Evolutionary conservation across 495 filamentous ascomycete species (phyloP), one percentile per base, ranked within the genome.

Genomic region (Hapsidospora chrysogenum): DNA sequence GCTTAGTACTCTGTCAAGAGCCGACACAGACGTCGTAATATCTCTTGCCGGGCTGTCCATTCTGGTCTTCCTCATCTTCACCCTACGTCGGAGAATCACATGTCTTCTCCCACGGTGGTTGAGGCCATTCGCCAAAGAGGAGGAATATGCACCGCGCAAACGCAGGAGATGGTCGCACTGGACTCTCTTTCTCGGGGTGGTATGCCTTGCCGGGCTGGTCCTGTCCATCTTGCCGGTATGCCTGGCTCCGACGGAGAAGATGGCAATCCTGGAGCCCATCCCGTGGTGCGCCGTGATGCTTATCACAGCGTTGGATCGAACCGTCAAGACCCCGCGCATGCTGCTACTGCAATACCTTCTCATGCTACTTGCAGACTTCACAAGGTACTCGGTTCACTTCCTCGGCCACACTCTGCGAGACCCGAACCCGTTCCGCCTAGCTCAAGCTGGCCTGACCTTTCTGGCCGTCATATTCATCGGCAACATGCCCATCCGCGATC

Each of bases 401-500:
- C 14, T 36, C n/a, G 33, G 22, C 33, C 57, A 2, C 41, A 66
- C 4, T 42, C 61, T 9, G 41, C 58, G 7, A 50, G 46, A 56
- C 17, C 51, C 63, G 27, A 35, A 65, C 16, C 55, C 58, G 2
- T 51, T 64, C 9, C 35, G 52, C 0, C 47, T 65, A 9, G 61
- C 67, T 2, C 29, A 23, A 17, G 17, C 70, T 7, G 30, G 42
- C 9, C 50, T 36, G 6, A 17, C 5, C 14, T 3, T 6, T 9
- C 6, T 36, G 21, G 13, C 61, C 14, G 56, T 76, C 26, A 30
- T 61, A 9, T 40, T 70, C 10, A 75, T 83, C 33, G 48, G 82
- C 15, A 48, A 62, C 14, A 87, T 85, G 80, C 81, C 83, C 13
- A 51, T 85, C 39, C 66, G 82, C 35, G 62, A 78, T 32, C 68